Percentiles rank a stretch among this genome's conserved stretches.
phyloP scores from a whole-genome alignment of 139 green algal species.

The Eudorina sp. region DNA sequence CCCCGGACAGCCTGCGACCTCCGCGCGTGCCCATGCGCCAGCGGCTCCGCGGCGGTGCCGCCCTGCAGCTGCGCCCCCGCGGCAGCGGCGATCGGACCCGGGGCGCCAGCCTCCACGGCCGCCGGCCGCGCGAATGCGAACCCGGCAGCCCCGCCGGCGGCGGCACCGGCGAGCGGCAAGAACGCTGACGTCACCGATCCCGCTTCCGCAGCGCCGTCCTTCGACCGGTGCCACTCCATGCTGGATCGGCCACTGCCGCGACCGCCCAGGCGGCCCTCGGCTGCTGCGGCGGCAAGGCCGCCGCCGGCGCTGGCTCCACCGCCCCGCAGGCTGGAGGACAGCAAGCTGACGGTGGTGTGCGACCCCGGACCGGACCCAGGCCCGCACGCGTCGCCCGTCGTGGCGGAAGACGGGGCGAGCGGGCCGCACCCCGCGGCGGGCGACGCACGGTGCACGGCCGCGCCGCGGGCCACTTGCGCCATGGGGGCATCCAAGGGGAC shows the following conservation, averaged over 20 bases:
- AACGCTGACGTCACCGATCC: neutral
- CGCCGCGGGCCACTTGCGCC: too few relatives aligned
- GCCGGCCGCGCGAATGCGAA: neutral
- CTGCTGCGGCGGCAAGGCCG: neutral
- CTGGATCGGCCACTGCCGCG: neutral
- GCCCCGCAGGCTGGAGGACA: slow-evolving; percentile 36
- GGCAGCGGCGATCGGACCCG: neutral
- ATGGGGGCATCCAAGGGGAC: too few relatives aligned
- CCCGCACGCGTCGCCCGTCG: neutral
- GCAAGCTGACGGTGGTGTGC: slow-evolving; percentile 1
- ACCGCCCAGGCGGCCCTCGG: neutral
- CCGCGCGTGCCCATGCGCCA: too few relatives aligned
- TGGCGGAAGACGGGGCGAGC: too few relatives aligned
- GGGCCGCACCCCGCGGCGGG: too few relatives aligned
- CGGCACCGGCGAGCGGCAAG: neutral
- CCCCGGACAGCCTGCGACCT: too few relatives aligned
- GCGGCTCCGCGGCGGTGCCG: neutral
- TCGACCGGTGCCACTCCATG: neutral
- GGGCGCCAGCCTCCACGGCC: neutral
- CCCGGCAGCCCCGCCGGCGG: neutral
- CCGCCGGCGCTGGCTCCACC: neutral
- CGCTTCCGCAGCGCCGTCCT: neutral
- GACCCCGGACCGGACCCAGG: neutral
- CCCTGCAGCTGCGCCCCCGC: slow-evolving; percentile 1
- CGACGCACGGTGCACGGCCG: too few relatives aligned